A percentile compares a stretch with the other conserved stretches of the same genome.
Evolutionary conservation across 768 basidiomycete genomes (phyloP).

Genomic region (Hericium rajendrae): DNA sequence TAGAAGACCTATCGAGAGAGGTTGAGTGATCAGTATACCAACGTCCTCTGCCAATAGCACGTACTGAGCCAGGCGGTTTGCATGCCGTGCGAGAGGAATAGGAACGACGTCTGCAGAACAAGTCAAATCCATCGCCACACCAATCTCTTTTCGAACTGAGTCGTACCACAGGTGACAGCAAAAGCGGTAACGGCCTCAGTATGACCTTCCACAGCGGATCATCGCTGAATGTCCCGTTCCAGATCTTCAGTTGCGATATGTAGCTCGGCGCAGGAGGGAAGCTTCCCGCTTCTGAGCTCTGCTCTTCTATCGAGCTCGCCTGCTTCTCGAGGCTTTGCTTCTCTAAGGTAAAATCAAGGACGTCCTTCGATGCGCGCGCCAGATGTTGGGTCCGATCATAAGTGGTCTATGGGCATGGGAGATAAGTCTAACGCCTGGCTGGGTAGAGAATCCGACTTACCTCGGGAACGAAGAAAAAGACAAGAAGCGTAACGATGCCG

Average conservation of each 20-base stretch:
- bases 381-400: conserved; percentile 14
- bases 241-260: conserved; percentile 26
- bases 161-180: conserved; percentile 32
- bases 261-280: conserved; percentile 18
- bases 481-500: conserved; percentile 26
- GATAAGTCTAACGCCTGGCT: not conserved
- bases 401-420: conserved; percentile 23
- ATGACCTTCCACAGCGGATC: conserved; percentile 28
- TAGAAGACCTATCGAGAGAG: conserved; percentile 24
- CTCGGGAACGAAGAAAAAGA: conserved; percentile 37
- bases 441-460: conserved; percentile 10
- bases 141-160: not conserved
- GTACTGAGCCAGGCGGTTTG: conserved; percentile 36
- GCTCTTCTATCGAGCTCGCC: conserved; percentile 8
- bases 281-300: not conserved
- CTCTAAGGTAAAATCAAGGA: not conserved
- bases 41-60: not conserved
- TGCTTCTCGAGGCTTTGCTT: conserved; percentile 5
- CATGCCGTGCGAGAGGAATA: conserved; percentile 31
- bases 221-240: conserved; percentile 28
- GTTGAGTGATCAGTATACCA: not conserved
- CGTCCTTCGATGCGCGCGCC: not conserved
- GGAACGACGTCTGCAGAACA: conserved; percentile 23
- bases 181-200: conserved; percentile 32
- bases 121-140: not conserved